A percentile compares a stretch with the other conserved stretches of the same genome.
Conservation (phyloP, 2,329 filamentous ascomycete species). For the Fusarium albosuccineum region DNA sequence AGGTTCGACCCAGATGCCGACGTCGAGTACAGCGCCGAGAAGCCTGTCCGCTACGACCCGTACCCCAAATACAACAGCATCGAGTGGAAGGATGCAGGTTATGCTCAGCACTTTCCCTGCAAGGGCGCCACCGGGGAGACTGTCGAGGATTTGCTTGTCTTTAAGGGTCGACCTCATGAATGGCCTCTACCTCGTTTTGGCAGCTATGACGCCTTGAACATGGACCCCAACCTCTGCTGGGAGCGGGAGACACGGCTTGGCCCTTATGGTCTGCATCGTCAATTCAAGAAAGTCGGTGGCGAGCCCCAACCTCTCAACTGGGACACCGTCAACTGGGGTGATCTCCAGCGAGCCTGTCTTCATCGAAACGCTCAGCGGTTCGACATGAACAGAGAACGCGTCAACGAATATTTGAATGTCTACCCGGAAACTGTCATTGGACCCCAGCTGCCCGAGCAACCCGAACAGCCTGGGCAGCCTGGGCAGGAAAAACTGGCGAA, state of each 20-base stretch:
- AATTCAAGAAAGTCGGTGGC: constrained; percentile 59
- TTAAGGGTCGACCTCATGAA: constrained; percentile 69
- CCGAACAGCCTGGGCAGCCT: constrained; percentile 19
- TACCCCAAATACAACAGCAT: constrained; percentile 78
- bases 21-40: constrained; percentile 58
- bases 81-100: constrained; percentile 68
- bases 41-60: constrained; percentile 73
- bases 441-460: constrained; percentile 26
- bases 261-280: constrained; percentile 69
- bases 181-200: constrained; percentile 75
- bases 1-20: constrained; percentile 51
- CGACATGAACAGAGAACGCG: constrained; percentile 55
- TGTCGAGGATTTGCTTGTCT: constrained; percentile 73
- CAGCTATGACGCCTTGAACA: constrained; percentile 69
- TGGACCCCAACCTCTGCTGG: constrained; percentile 75
- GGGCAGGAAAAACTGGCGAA: constrained; percentile 21
- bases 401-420: constrained; percentile 59
- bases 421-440: constrained; percentile 54
- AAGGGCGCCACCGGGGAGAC: constrained; percentile 72
- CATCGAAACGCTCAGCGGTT: constrained; percentile 76
- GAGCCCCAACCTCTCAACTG: constrained; percentile 64
- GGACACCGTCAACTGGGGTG: constrained; percentile 77
- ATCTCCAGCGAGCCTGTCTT: constrained; percentile 75
- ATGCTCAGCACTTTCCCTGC: constrained; percentile 73
- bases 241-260: constrained; percentile 78